Evolutionary conservation across 306 rosid genomes (phyloP).

Genomic region (Quercus dentata): DNA sequence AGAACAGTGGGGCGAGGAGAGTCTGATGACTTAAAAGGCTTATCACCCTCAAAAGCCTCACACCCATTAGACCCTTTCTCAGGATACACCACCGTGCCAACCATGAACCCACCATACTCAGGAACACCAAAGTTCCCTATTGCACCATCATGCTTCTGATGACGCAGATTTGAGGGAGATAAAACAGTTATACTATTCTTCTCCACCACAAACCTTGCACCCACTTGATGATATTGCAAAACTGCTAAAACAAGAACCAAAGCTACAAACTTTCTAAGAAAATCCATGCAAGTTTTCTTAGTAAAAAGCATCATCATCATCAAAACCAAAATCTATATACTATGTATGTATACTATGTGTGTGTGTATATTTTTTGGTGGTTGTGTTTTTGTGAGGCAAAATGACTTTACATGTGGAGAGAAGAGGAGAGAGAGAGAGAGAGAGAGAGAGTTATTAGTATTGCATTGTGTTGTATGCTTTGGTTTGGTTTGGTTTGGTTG

Average conservation of each 20-base stretch:
- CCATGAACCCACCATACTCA: constrained; percentile 74
- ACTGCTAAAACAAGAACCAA: background rate
- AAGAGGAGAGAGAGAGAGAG: constrained; percentile 18
- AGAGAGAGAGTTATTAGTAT: background rate
- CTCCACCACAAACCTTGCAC: constrained; percentile 77
- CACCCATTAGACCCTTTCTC: constrained; percentile 50
- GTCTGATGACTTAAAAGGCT: constrained; percentile 50
- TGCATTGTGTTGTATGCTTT: constrained; percentile 10
- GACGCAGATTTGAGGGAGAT: constrained; percentile 41
- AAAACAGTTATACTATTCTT: constrained; percentile 61
- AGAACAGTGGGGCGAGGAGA: constrained; percentile 46
- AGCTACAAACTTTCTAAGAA: constrained; percentile 17
- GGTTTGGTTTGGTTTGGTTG: background rate
- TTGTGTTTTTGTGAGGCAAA: no score
- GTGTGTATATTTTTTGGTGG: no score
- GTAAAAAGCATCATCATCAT: background rate
- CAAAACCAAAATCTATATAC: no score
- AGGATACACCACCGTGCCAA: constrained; percentile 73
- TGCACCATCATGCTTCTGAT: constrained; percentile 60
- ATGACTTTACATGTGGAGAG: constrained; percentile 10
- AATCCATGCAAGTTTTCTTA: constrained; percentile 28
- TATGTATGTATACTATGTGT: no score
- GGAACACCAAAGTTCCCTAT: constrained; percentile 92
- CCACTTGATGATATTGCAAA: constrained; percentile 16
- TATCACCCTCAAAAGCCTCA: constrained; percentile 61